Percentiles rank a stretch among this genome's conserved stretches.
Conservation (phyloP, 2,329 filamentous ascomycete species). For the Byssoonygena ceratinophila region DNA sequence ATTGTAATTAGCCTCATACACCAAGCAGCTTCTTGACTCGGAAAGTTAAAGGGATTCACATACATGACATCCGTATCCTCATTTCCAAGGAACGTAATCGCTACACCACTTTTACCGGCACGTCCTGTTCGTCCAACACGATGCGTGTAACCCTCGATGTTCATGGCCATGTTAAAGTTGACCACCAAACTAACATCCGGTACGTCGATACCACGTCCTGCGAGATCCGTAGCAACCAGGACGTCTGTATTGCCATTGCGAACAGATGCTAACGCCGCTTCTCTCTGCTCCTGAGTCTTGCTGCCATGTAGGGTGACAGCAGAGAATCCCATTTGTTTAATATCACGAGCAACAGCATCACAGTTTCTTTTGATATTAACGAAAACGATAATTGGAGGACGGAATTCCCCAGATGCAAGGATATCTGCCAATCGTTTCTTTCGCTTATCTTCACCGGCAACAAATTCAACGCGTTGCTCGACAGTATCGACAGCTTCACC, state of each 20-base stretch:
- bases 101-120: slow-evolving; percentile 91
- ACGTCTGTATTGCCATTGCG: slow-evolving; percentile 72
- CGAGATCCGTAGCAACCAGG: slow-evolving; percentile 88
- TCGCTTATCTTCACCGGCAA: slow-evolving; percentile 82
- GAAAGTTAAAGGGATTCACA: slow-evolving; percentile 19
- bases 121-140: slow-evolving; percentile 92
- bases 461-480: slow-evolving; percentile 89
- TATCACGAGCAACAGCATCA: slow-evolving; percentile 85
- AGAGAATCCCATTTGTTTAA: slow-evolving; percentile 86
- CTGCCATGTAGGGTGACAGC: slow-evolving; percentile 85
- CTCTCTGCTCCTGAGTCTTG: slow-evolving; percentile 96
- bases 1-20: slow-evolving; percentile 13
- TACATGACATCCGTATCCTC: slow-evolving; percentile 84
- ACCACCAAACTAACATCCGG: slow-evolving; percentile 86
- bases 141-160: slow-evolving; percentile 92
- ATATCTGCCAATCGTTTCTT: slow-evolving; percentile 95
- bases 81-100: slow-evolving; percentile 86
- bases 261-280: slow-evolving; percentile 77
- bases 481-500: slow-evolving; percentile 97
- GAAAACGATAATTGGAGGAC: slow-evolving; percentile 91
- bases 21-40: neutral
- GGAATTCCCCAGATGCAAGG: slow-evolving; percentile 66
- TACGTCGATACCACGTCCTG: slow-evolving; percentile 95
- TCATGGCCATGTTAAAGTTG: slow-evolving; percentile 97
- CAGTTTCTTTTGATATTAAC: slow-evolving; percentile 99